phyloP scores from a whole-genome alignment of 305 asterid species.

The Fraxinus xanthoxyloides region DNA sequence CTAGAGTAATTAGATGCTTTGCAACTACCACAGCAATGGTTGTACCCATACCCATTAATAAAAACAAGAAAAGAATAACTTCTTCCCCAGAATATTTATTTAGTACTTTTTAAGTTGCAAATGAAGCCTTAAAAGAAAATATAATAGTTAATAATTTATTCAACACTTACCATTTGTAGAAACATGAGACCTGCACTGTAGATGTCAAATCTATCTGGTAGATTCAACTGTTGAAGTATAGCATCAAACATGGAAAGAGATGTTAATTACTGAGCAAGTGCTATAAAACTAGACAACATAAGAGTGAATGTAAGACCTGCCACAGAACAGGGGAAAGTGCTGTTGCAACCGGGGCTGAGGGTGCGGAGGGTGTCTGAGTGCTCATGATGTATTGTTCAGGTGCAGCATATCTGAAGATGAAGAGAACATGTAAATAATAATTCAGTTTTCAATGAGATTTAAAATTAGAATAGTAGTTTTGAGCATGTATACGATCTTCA shows the following conservation, averaged over 20 bases:
- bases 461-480: not conserved
- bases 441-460: not conserved
- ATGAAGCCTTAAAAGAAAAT: not conserved
- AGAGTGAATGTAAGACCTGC: slow-evolving; percentile 57
- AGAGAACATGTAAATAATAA: not conserved
- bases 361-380: slow-evolving; percentile 98
- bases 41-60: not conserved
- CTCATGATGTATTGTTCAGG: slow-evolving; percentile 98
- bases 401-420: slow-evolving; percentile 72
- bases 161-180: slow-evolving; percentile 75
- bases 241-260: slow-evolving; percentile 11
- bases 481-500: not conserved
- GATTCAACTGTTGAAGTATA: slow-evolving; percentile 63
- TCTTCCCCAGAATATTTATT: not conserved
- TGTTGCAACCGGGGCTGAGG: slow-evolving; percentile 91
- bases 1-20: not conserved
- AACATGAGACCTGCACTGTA: slow-evolving; percentile 82
- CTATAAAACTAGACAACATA: not conserved
- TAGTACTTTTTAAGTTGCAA: not conserved
- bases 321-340: slow-evolving; percentile 95
- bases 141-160: not conserved
- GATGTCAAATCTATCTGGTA: slow-evolving; percentile 88
- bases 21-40: not conserved
- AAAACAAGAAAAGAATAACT: not conserved
- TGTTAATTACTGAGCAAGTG: not conserved